Evolutionary conservation across 345 rosid species (phyloP).

Genomic region (Nasturtium officinale): DNA sequence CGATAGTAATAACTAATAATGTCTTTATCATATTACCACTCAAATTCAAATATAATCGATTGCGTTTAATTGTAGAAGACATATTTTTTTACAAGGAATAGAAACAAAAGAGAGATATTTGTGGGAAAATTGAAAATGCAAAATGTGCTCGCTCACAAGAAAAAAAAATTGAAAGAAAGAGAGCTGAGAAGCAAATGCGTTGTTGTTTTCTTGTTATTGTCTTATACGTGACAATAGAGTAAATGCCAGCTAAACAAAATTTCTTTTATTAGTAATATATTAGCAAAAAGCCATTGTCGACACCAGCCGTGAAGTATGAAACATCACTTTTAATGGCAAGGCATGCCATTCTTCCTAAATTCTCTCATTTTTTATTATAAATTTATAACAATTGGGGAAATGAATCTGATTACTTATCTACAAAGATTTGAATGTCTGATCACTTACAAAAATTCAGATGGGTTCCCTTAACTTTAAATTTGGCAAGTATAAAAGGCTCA

Average conservation of each 20-base stretch:
- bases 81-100: neutral
- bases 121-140: neutral
- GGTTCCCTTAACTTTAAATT: neutral
- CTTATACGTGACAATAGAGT: conserved; percentile 16
- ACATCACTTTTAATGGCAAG: conserved; percentile 28
- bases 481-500: neutral
- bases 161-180: neutral
- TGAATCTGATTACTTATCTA: neutral
- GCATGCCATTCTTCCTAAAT: conserved; percentile 17
- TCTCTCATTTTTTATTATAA: neutral
- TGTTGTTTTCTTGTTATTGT: conserved; percentile 19
- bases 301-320: conserved; percentile 37
- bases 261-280: conserved; percentile 23
- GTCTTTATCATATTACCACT: neutral
- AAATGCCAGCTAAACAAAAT: conserved; percentile 17
- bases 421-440: neutral
- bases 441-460: neutral
- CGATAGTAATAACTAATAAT: no score
- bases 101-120: neutral
- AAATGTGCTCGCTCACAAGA: conserved; percentile 3
- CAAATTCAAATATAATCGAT: neutral
- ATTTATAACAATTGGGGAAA: no score
- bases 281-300: conserved; percentile 32
- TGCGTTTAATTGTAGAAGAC: neutral
- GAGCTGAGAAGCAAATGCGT: neutral